Conservation (phyloP, 1,139 yeast species). For the Candida sp. region DNA sequence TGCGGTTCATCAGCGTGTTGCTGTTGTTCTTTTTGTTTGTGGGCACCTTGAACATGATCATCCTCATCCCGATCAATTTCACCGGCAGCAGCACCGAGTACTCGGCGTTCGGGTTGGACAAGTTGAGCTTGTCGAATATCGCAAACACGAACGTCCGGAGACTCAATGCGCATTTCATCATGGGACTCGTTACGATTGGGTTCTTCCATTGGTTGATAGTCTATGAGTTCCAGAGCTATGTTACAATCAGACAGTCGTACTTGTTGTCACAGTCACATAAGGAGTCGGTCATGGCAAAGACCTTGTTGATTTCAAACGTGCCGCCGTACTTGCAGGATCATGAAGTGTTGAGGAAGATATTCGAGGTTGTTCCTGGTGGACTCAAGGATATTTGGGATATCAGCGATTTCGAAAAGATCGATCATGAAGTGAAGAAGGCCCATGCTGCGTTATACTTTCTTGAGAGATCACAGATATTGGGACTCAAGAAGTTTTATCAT, state of each 20-base stretch:
- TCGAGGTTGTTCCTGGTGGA: constrained; percentile 46
- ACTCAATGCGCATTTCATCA: constrained; percentile 57
- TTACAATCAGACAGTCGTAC: constrained; percentile 46
- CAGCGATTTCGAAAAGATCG: constrained; percentile 43
- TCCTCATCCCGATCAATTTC: constrained; percentile 61
- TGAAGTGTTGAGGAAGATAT: constrained; percentile 27
- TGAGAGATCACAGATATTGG: constrained; percentile 34
- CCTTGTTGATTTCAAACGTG: constrained; percentile 54
- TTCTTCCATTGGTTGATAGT: constrained; percentile 58
- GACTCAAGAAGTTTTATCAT: constrained; percentile 19
- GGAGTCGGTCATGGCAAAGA: constrained; percentile 32
- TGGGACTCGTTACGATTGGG: constrained; percentile 53
- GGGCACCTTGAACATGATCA: constrained; percentile 54
- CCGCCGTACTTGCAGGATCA: constrained; percentile 38
- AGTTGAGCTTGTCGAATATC: constrained; percentile 64
- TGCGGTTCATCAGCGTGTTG: constrained; percentile 55
- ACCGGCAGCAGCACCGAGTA: constrained; percentile 39
- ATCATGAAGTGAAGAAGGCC: constrained; percentile 32
- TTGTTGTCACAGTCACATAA: constrained; percentile 30
- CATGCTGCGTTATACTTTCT: constrained; percentile 36
- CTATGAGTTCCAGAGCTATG: constrained; percentile 53
- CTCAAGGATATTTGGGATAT: constrained; percentile 55
- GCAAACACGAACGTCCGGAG: constrained; percentile 47
- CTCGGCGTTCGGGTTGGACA: constrained; percentile 56
- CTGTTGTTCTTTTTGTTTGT: constrained; percentile 51